Base-by-base conservation (phyloP, 2,329 filamentous ascomycete genomes). In the Rutstroemia sydowiana region DNA sequence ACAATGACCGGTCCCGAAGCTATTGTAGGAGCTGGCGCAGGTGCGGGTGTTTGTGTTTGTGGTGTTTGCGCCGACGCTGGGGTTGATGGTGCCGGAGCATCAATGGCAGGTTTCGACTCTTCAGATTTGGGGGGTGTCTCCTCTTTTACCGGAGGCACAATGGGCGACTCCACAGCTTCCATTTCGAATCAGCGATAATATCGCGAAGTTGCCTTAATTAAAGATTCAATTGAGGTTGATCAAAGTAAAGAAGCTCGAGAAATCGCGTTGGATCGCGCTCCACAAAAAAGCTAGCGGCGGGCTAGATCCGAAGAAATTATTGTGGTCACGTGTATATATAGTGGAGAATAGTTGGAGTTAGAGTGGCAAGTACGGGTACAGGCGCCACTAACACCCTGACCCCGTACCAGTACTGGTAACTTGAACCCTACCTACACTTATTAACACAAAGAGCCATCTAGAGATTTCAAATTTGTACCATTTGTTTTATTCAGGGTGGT, bases 241-340 rank as follows among this genome's bases (percentile, higher is more conserved):
- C n/a, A 11, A 40, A 37, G 45, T 30, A 32, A 39, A 9, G 32
- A 26, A 51, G 48, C 48, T 51, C 48, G 41, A 51, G 42, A 45
- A 31, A 42, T 51, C 48, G 48, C 48, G 48, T 51, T 51, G 32
- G 31, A 45, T 20, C 48, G 48, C 41, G 48, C 45, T 45, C 40
- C 40, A 28, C 40, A 45, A 18, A 45, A 36, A 37, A 11, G 36
- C 3, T n/a, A n/a, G n/a, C n/a, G n/a, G n/a, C n/a, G n/a, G n/a
- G n/a, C n/a, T n/a, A n/a, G n/a, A n/a, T n/a, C n/a, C n/a, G n/a
- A n/a, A n/a, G n/a, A 23, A n/a, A 45, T 10, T 20, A n/a, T 20
- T 1, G n/a, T 16, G 1, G 0, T 18, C 48, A 51, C 31, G 41
- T 51, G 48, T n/a, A n/a, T n/a, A n/a, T n/a, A 39, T 21, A 14